Evolutionary conservation across 352 stramenopile species (phyloP), one percentile per base, ranked within the genome.

Genomic region (Pythium insidiosum): DNA sequence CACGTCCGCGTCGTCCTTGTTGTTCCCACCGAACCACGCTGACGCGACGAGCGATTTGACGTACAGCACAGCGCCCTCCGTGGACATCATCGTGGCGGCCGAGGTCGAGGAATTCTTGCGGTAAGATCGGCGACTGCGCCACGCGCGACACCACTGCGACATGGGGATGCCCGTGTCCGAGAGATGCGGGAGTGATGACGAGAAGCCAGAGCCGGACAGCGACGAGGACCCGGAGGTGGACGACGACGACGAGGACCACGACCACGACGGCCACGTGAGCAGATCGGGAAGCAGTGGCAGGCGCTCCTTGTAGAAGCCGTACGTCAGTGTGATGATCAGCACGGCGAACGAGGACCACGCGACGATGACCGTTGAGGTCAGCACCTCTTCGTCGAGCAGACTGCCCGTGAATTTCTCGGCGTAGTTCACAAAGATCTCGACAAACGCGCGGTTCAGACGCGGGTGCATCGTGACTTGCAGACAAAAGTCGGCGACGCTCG

Each of bases 381-480:
- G 50, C 26, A 80, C 61, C 47, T 84, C 68, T 46, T 86, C 70
- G 51, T 83, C 73, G 28, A 50, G 60, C 15, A 86, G 40, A 28
- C 67, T 78, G 0, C 63, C 73, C 9, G 67, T 73, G 44, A 86
- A 80, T 43, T 84, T 68, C 21, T 56, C 58, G 38, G 69, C 68
- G 52, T 86, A 82, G 40, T 77, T 80, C 26, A 80, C 52, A 42
- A 86, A 84, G 34, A 82, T 71, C 29, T 75, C 56, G 7, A 86
- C 73, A 38, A 81, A 81, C 18, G 73, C 70, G 31, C 73, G 73
- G 48, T 82, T 81, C 12, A 86, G 37, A 23, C 73, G 50, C 25
- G 73, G 73, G 35, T 86, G 73, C 66, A 86, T 68, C 25, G 73
- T 77, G 39, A 84, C 66, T 22, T 84, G 73, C 5, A 86, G 52